phyloP scores from a whole-genome alignment of 371 early-diverging fungal genomes.

The Rhizopus stolonifer region DNA sequence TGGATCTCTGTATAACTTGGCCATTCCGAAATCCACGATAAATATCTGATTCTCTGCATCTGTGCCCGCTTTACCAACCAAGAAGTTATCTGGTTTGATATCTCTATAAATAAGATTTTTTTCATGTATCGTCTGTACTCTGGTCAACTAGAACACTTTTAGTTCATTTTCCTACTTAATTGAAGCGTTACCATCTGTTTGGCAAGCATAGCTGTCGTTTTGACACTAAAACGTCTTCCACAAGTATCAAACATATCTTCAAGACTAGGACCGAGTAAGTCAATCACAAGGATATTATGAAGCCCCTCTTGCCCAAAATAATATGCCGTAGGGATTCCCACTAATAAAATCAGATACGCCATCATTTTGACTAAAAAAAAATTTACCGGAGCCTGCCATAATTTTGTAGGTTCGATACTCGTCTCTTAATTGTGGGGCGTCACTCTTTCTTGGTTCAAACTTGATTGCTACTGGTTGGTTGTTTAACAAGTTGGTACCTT shows the following conservation, averaged over 20 bases:
- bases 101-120: constrained; percentile 95
- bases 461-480: constrained; percentile 92
- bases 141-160: constrained; percentile 81
- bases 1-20: constrained; percentile 82
- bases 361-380: constrained; percentile 19
- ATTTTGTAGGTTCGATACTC: constrained; percentile 91
- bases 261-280: constrained; percentile 89
- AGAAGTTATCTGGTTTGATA: constrained; percentile 99
- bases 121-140: constrained; percentile 92
- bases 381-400: constrained; percentile 65
- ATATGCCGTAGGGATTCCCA: constrained; percentile 81
- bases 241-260: constrained; percentile 95
- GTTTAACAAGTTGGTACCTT: too few relatives aligned
- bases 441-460: constrained; percentile 91
- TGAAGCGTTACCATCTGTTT: constrained; percentile 89
- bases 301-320: constrained; percentile 93
- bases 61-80: constrained; percentile 70
- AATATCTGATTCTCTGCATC: constrained; percentile 50
- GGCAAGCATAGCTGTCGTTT: constrained; percentile 92
- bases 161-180: too few relatives aligned
- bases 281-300: constrained; percentile 90
- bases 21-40: constrained; percentile 90
- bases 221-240: constrained; percentile 81
- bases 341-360: constrained; percentile 19
- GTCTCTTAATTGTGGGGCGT: constrained; percentile 91